phyloP scores from a whole-genome alignment of 352 stramenopile species.

The Phytopythium chamaehyphon region DNA sequence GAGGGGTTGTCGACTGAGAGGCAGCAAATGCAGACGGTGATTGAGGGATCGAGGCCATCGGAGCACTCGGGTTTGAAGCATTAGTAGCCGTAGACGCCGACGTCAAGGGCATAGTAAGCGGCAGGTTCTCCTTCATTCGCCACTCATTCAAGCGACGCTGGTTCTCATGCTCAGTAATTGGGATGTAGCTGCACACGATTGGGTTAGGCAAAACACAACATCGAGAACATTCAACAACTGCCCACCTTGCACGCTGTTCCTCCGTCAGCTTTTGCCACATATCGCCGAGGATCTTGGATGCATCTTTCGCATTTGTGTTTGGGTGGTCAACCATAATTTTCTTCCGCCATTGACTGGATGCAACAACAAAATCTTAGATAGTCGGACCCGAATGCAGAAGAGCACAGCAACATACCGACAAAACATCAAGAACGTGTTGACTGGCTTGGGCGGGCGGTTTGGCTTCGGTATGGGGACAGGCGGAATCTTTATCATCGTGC shows the following conservation, averaged over 20 bases:
- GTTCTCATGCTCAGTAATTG: conserved; percentile 77
- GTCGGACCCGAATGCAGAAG: no score
- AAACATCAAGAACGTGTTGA: conserved; percentile 87
- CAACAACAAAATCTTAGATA: conserved; percentile 1
- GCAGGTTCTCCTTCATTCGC: conserved; percentile 69
- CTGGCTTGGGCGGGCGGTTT: conserved; percentile 74
- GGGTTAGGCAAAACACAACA: background rate
- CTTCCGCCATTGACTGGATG: conserved; percentile 60
- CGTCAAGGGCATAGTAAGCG: conserved; percentile 9
- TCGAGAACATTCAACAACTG: background rate
- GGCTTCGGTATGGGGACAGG: conserved; percentile 28
- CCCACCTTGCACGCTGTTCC: conserved; percentile 59
- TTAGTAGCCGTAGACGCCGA: background rate
- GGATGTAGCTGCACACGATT: conserved; percentile 46
- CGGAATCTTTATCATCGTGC: conserved; percentile 28
- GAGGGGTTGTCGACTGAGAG: conserved; percentile 10
- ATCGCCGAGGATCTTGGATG: conserved; percentile 77
- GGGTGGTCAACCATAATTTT: conserved; percentile 76
- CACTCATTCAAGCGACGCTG: conserved; percentile 71
- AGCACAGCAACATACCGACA: conserved; percentile 30
- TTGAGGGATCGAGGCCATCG: background rate
- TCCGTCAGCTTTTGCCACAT: conserved; percentile 86
- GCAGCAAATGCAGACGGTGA: conserved; percentile 3
- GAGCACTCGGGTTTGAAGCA: background rate
- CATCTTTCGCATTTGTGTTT: conserved; percentile 72